Evolutionary conservation across 352 stramenopile species (phyloP), one percentile per base, ranked within the genome.

Genomic region (Globisporangium alternatum): DNA sequence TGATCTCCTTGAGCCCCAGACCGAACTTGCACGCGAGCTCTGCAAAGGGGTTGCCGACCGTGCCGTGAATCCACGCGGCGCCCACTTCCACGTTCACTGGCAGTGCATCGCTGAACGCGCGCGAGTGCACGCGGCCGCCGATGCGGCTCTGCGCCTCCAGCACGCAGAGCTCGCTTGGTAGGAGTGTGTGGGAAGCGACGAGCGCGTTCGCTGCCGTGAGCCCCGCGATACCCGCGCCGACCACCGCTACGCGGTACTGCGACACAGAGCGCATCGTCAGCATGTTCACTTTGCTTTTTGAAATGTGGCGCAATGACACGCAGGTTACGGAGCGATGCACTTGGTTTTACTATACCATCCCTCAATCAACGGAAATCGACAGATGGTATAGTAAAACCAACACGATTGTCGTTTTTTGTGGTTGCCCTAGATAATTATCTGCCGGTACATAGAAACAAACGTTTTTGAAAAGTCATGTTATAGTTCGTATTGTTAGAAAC

Each of bases 1-100:
- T 85, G 41, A 91, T 71, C 48, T 71, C 64, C 37, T 88, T 85
- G 25, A 72, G 68, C n/a, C 58, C 55, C 15, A 91, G 77, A 13
- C 70, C 67, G 39, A 78, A 79, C 37, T 68, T 62, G 6, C 44
- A 56, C 3, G 80, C 82, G 10, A 78, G 64, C 12, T 65, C 63
- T 6, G 78, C 70, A 59, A 90, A 76, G 17, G 63, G 75, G 47
- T 87, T 86, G 43, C 60, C 68, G 5, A 72, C 63, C 1, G 74
- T 83, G 21, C 80, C 80, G 62, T 86, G 78, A 55, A 89, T 84
- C 80, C 78, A 89, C 39, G 80, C 80, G 10, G 80, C 76, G 13
- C 78, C 80, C 21, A 79, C 65, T 49, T 89, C 80, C 51, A 89
- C 67, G 61, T 72, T 82, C 37, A 85, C 68, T 5, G 70, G 56